These are phyloP conservation scores for Amanita exitialis DNA, from an alignment of 768 basidiomycete genomes.

Conservation along the genomic window DNA sequence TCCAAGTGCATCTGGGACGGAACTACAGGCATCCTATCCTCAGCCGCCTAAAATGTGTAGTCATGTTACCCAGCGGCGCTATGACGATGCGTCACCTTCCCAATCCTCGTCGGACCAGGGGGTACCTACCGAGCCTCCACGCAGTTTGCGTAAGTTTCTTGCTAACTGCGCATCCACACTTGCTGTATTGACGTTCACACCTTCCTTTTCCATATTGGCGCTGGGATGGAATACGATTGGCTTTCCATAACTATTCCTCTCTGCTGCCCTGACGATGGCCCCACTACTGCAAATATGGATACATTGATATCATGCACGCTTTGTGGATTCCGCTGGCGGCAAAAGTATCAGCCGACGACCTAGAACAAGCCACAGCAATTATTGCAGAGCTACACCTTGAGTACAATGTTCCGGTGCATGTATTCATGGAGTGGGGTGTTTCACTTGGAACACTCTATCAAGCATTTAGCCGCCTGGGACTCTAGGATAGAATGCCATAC, in stretches of 20 bases:
- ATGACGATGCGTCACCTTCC: not conserved
- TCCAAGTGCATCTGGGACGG: not conserved
- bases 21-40: not conserved
- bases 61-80: not conserved
- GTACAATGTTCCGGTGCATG: not conserved
- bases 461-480: slow-evolving; percentile 1
- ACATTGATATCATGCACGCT: not conserved
- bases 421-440: slow-evolving; percentile 3
- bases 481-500: not conserved
- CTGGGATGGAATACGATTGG: no score
- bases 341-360: slow-evolving; percentile 1
- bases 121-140: no score
- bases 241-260: no score
- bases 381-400: not conserved
- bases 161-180: no score
- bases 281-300: not conserved
- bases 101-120: no score
- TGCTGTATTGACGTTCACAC: no score
- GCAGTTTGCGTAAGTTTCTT: no score
- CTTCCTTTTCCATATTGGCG: no score
- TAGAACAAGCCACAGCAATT: not conserved
- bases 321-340: not conserved
- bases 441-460: slow-evolving; percentile 5
- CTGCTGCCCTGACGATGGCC: not conserved
- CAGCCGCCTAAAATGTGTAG: not conserved